phyloP scores from a whole-genome alignment of 2,329 filamentous ascomycete genomes.

The Aspergillus sp. region DNA sequence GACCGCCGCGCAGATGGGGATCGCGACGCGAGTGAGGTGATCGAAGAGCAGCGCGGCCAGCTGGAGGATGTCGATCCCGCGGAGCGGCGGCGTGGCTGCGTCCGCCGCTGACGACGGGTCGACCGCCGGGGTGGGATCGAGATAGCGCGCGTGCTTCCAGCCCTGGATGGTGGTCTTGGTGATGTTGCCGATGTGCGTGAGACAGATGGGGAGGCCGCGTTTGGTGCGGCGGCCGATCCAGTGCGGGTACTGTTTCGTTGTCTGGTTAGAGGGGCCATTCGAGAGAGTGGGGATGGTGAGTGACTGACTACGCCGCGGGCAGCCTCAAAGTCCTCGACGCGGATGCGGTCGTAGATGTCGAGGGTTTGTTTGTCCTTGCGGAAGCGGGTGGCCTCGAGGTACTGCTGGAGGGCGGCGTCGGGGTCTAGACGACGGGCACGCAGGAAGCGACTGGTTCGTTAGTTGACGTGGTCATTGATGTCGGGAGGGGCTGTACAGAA shows the following conservation, averaged over 20 bases:
- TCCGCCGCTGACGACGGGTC: neutral
- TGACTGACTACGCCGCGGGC: slow-evolving; percentile 17
- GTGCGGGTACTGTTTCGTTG: slow-evolving; percentile 22
- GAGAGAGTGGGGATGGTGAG: neutral
- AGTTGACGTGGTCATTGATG: neutral
- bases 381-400: slow-evolving; percentile 13
- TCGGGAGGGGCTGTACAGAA: slow-evolving; percentile 9
- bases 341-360: slow-evolving; percentile 16
- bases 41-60: slow-evolving; percentile 19
- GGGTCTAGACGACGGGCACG: slow-evolving; percentile 14
- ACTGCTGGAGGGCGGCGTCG: slow-evolving; percentile 16
- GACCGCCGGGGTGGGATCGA: neutral
- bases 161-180: neutral
- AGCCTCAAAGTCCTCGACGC: slow-evolving; percentile 18
- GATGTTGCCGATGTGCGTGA: slow-evolving; percentile 16
- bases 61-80: slow-evolving; percentile 17
- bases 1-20: slow-evolving; percentile 24
- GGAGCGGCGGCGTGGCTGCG: neutral
- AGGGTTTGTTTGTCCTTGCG: slow-evolving; percentile 14
- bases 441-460: slow-evolving; percentile 17
- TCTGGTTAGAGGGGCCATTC: neutral
- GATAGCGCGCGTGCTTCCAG: neutral
- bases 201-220: slow-evolving; percentile 18
- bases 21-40: slow-evolving; percentile 18
- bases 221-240: slow-evolving; percentile 27